Percentiles rank a stretch among this genome's conserved stretches.
Conservation (phyloP, 257 asterid species). For the Prunella vulgaris region DNA sequence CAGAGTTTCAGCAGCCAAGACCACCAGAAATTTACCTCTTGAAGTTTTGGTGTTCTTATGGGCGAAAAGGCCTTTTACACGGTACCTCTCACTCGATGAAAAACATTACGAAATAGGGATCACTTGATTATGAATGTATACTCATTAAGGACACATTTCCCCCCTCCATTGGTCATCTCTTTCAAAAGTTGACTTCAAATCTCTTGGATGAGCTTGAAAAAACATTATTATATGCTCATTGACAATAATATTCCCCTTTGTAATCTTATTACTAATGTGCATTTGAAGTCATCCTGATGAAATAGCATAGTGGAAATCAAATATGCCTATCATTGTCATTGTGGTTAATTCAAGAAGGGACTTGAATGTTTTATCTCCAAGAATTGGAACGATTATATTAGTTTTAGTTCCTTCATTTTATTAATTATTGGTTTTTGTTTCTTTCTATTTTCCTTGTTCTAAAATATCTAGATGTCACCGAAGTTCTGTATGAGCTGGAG, state of each 20-base stretch:
- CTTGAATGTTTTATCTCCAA: neutral
- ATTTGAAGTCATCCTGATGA: no score
- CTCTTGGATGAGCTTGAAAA: conserved; percentile 11
- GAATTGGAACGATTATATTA: neutral
- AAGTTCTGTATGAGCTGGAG: conserved; percentile 65
- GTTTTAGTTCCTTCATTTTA: neutral
- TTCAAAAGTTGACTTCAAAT: conserved; percentile 26
- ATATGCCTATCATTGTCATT: conserved; percentile 6
- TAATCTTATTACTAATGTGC: no score
- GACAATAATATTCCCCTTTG: neutral
- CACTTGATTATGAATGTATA: conserved; percentile 1
- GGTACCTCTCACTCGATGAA: conserved; percentile 37
- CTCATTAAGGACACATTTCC: neutral
- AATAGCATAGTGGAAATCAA: neutral
- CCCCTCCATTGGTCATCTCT: neutral
- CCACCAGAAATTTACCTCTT: conserved; percentile 47
- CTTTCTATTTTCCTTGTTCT: neutral
- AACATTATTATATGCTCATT: neutral
- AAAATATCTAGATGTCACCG: conserved; percentile 43
- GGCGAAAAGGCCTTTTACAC: conserved; percentile 60
- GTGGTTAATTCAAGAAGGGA: conserved; percentile 4
- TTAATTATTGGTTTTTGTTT: neutral
- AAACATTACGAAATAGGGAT: neutral
- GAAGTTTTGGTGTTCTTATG: conserved; percentile 65
- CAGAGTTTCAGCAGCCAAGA: conserved; percentile 58